Percentiles rank a stretch among this genome's conserved stretches.
phyloP scores from a whole-genome alignment of 352 stramenopile species.

The Phytopythium cucurbitacearum region DNA sequence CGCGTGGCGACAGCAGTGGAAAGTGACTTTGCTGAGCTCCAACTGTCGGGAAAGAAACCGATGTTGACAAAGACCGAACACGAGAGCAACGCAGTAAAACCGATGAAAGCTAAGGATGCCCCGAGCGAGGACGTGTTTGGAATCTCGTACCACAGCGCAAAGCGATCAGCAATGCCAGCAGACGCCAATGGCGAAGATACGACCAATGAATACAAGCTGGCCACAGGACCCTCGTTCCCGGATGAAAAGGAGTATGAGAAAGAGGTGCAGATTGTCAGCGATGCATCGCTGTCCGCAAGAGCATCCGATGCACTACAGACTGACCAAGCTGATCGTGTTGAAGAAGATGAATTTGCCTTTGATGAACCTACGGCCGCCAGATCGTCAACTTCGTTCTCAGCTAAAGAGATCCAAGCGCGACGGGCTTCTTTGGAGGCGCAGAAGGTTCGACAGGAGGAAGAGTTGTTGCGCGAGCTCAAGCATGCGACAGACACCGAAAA shows the following conservation, averaged over 20 bases:
- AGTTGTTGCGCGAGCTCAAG: slow-evolving; percentile 38
- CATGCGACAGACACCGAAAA: slow-evolving; percentile 37
- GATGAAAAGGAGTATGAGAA: slow-evolving; percentile 46
- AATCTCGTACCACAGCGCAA: slow-evolving; percentile 57
- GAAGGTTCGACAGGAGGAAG: slow-evolving; percentile 29
- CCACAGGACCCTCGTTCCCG: slow-evolving; percentile 33
- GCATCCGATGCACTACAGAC: not conserved
- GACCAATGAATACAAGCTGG: slow-evolving; percentile 22
- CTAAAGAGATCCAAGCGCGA: slow-evolving; percentile 14
- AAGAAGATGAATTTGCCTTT: slow-evolving; percentile 45
- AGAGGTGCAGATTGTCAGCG: slow-evolving; percentile 25
- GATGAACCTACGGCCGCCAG: slow-evolving; percentile 3
- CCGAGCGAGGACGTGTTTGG: slow-evolving; percentile 32
- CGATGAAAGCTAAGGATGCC: not conserved
- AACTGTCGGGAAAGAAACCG: too few relatives aligned
- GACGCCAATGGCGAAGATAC: not conserved
- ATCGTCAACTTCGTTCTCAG: slow-evolving; percentile 6
- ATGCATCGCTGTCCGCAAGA: slow-evolving; percentile 28
- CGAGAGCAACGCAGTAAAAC: not conserved
- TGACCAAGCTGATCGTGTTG: slow-evolving; percentile 2
- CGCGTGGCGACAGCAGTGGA: slow-evolving; percentile 1
- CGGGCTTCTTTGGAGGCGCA: slow-evolving; percentile 16
- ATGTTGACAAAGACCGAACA: too few relatives aligned
- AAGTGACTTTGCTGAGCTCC: not conserved
- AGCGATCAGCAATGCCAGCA: slow-evolving; percentile 10